These are phyloP conservation scores for Rhododendron kiyosumense DNA, from an alignment of 148 eudicot species.

Conservation along the genomic window DNA sequence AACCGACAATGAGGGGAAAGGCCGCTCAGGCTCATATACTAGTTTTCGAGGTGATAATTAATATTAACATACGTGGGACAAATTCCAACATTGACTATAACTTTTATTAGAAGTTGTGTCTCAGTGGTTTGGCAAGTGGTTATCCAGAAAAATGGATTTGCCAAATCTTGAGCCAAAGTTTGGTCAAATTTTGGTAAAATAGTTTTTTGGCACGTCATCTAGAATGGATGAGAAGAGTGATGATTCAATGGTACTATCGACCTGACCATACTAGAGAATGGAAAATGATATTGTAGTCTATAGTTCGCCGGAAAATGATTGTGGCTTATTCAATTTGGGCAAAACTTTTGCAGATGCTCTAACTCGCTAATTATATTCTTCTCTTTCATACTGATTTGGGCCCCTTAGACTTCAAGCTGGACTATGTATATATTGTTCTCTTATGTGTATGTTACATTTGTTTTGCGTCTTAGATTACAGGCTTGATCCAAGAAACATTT, in stretches of 20 bases:
- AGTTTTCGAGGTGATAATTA: too few relatives aligned
- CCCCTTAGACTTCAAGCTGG: background rate
- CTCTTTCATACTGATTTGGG: background rate
- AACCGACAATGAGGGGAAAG: too few relatives aligned
- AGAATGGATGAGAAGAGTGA: too few relatives aligned
- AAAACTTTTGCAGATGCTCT: too few relatives aligned
- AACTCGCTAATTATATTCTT: background rate
- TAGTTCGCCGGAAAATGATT: background rate
- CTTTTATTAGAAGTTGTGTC: background rate
- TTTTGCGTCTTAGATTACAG: background rate
- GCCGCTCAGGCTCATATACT: too few relatives aligned
- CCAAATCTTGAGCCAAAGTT: too few relatives aligned
- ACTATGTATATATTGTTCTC: background rate
- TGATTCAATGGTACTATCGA: background rate
- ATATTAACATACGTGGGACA: too few relatives aligned
- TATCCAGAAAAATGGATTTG: too few relatives aligned
- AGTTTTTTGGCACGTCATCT: too few relatives aligned
- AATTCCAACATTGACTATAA: too few relatives aligned
- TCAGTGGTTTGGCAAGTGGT: too few relatives aligned
- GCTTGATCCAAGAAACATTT: background rate
- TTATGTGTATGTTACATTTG: background rate
- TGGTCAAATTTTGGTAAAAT: too few relatives aligned
- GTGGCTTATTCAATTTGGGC: background rate
- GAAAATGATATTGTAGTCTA: background rate
- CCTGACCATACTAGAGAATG: background rate